Base-by-base conservation (phyloP, 805 yeast species). In the Jamesozyma lodderae region DNA sequence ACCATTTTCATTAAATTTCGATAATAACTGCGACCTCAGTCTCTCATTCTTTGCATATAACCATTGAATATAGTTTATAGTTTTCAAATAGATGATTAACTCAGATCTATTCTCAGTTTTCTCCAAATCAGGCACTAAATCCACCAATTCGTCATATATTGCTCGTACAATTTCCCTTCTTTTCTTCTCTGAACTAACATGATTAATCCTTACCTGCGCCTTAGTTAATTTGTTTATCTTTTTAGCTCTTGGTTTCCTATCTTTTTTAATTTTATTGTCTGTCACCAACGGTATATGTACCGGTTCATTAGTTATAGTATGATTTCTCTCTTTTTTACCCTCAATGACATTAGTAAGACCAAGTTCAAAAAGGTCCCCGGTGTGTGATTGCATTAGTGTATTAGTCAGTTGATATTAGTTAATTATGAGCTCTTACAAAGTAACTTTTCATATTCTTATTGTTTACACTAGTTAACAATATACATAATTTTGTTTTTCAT, bases 101-200 rank as follows among this genome's bases (percentile, higher is more conserved):
- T 88, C 97, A 1, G 94, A 81, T 31, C 96, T 65, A 38, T 81
- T 77, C 48, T 90, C 95, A 18, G 67, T 64, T n/a, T 69, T 68
- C 1, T 72, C 67, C 31, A 88, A 63, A 7, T 73, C 77, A 0
- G 96, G 96, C 1, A 92, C 86, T 7, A 84, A 57, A 1, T 70
- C 67, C 0, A 87, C 88, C 17, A 88, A 67, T 39, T 71, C 72
- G 49, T 83, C 94, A 52, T 85, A 88, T 8, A 86, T 88, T 8
- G 78, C 73, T 32, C 96, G 67, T 17, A 90, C 85, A 30, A 88
- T 85, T 46, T 79, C 85, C 44, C 97, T 68, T 50, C 97, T 68
- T 52, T 81, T 82, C 56, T 86, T 88, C 55, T 88, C 97, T 0
- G 88, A 79, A 4, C 83, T 83, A 6, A 84, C 81, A 52, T 83